phyloP scores from a whole-genome alignment of 345 rosid species.

The Nephelium lappaceum region DNA sequence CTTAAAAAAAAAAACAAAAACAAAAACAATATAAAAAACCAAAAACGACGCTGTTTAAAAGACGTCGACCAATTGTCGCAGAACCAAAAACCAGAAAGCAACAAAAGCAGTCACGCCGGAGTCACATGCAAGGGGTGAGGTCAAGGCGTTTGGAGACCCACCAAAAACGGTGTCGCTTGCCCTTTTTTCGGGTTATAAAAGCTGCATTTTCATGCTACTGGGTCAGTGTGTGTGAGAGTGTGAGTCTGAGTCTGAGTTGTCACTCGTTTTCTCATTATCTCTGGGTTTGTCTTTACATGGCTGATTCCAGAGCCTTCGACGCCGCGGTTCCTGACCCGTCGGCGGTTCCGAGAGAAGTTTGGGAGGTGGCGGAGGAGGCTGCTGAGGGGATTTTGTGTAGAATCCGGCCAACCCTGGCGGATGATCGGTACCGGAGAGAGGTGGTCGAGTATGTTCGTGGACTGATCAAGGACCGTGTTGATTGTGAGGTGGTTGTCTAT shows the following conservation, averaged over 20 bases:
- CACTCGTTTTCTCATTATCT: too few relatives aligned
- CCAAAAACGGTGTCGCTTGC: neutral
- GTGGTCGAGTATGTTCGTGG: conserved; percentile 28
- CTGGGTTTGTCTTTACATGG: neutral
- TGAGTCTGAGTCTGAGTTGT: too few relatives aligned
- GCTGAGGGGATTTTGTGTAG: conserved; percentile 20
- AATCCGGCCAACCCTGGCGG: conserved; percentile 33
- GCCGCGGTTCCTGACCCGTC: conserved; percentile 17
- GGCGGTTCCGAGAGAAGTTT: conserved; percentile 20
- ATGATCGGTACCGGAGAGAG: conserved; percentile 23
- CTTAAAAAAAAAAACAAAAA: neutral
- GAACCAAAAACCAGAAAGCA: neutral
- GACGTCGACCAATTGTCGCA: neutral
- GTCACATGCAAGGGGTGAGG: neutral
- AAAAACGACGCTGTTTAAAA: neutral
- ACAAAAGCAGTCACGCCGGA: neutral
- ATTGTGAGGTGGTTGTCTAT: conserved; percentile 35
- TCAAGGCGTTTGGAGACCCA: too few relatives aligned
- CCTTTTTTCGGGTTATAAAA: too few relatives aligned
- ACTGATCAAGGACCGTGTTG: conserved; percentile 29
- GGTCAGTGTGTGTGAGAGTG: neutral
- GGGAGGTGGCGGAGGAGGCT: conserved; percentile 28
- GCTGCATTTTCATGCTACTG: neutral
- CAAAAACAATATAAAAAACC: neutral
- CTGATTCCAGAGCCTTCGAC: too few relatives aligned